Conservation (phyloP, 768 basidiomycete genomes). For the Mycena olivaceomarginata region DNA sequence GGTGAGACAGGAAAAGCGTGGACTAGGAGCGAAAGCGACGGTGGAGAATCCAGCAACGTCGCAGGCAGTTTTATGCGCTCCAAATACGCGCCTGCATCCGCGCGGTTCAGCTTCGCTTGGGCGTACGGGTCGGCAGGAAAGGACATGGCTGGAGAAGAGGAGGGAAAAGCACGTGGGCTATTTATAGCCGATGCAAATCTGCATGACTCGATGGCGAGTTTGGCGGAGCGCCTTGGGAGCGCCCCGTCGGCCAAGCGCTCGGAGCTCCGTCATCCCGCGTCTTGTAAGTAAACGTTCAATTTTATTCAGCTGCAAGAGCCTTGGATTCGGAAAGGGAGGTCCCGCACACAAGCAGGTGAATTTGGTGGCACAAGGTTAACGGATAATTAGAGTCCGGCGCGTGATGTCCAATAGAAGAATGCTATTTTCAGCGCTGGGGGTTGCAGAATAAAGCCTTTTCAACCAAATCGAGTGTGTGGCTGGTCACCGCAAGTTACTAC, state of each 20-base stretch:
- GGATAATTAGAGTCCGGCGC: no score
- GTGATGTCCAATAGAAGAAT: no score
- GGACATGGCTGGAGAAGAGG: constrained; percentile 4
- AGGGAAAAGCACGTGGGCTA: not conserved
- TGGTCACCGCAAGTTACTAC: no score
- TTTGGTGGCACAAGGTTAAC: no score
- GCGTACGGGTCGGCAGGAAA: constrained; percentile 30
- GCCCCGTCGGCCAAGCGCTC: not conserved
- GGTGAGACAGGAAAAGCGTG: constrained; percentile 34
- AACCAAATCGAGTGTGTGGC: no score
- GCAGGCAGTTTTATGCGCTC: constrained; percentile 34
- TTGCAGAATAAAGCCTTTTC: no score
- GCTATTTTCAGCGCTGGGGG: no score
- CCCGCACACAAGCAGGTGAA: no score
- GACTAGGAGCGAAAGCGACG: constrained; percentile 39
- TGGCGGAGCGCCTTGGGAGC: not conserved
- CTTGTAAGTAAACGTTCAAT: no score
- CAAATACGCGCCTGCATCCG: constrained; percentile 34
- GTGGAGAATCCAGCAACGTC: constrained; percentile 36
- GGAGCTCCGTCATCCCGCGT: not conserved
- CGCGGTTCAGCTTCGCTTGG: constrained; percentile 16
- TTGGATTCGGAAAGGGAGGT: no score
- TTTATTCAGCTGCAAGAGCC: no score
- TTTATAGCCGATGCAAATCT: constrained; percentile 7
- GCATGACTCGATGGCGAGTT: not conserved